Conservation (phyloP, 768 basidiomycete species). For the Pleurotus giganteus region DNA sequence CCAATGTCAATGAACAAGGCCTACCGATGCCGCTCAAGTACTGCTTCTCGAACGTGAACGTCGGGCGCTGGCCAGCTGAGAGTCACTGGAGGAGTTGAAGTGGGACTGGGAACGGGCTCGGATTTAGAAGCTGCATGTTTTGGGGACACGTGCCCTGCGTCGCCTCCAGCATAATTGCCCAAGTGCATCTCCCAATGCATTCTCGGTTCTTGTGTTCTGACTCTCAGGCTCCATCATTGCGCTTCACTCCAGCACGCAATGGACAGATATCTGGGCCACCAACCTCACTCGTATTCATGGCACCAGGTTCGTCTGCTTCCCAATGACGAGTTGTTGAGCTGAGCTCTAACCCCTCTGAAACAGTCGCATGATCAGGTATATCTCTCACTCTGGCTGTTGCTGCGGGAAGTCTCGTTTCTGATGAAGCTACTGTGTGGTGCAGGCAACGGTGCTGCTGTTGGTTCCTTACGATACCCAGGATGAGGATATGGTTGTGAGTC, state of each 20-base stretch:
- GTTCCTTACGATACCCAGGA: constrained; percentile 70
- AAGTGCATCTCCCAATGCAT: neutral
- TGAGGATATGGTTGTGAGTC: constrained; percentile 41
- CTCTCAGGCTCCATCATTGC: constrained; percentile 6
- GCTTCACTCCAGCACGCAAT: constrained; percentile 20
- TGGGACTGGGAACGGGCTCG: neutral
- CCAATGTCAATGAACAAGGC: neutral
- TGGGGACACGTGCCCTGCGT: constrained; percentile 9
- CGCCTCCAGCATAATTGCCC: neutral
- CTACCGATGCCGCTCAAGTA: too few relatives aligned
- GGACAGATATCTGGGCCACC: constrained; percentile 38
- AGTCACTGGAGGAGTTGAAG: neutral
- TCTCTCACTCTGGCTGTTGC: neutral
- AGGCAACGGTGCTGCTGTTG: constrained; percentile 77
- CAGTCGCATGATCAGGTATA: constrained; percentile 86
- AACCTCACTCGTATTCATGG: constrained; percentile 69
- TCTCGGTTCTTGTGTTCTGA: constrained; percentile 8
- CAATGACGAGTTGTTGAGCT: constrained; percentile 12
- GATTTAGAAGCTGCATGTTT: constrained; percentile 1
- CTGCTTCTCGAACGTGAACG: too few relatives aligned
- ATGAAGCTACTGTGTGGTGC: neutral
- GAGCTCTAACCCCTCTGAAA: constrained; percentile 18
- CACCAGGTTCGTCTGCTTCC: constrained; percentile 62
- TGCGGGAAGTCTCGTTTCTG: constrained; percentile 12
- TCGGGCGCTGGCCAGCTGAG: neutral